phyloP scores from a whole-genome alignment of 2,329 filamentous ascomycete genomes.

The Chaetoscypha palmicola region DNA sequence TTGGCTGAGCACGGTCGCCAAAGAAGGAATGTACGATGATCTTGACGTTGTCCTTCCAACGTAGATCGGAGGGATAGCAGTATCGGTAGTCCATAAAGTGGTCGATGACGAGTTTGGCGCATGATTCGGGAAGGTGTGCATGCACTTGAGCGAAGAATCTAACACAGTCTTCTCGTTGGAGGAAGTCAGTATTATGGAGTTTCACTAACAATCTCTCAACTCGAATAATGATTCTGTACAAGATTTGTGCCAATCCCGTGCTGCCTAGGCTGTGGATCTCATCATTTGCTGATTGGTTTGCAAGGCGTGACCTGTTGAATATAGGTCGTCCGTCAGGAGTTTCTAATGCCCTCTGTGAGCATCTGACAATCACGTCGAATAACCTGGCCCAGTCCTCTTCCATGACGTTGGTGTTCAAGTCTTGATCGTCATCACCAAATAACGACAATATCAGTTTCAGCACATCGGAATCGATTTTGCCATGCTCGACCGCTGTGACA shows the following conservation, averaged over 20 bases:
- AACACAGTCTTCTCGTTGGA: conserved; percentile 61
- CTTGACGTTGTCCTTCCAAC: conserved; percentile 59
- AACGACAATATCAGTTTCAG: conserved; percentile 42
- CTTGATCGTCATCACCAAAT: conserved; percentile 45
- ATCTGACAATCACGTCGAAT: conserved; percentile 52
- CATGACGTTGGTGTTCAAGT: conserved; percentile 48
- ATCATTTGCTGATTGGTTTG: conserved; percentile 20
- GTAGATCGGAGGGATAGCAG: conserved; percentile 62
- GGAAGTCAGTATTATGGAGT: conserved; percentile 42
- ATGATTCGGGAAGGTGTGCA: conserved; percentile 55
- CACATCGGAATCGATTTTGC: conserved; percentile 29
- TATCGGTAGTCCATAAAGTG: conserved; percentile 63
- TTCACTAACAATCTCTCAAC: conserved; percentile 32
- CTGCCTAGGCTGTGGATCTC: conserved; percentile 17
- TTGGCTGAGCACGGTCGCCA: conserved; percentile 51
- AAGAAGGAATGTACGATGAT: conserved; percentile 58
- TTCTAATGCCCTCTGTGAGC: conserved; percentile 33
- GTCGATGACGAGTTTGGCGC: conserved; percentile 56
- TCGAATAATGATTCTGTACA: conserved; percentile 27
- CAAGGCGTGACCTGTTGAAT: conserved; percentile 16
- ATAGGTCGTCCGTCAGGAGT: conserved; percentile 25
- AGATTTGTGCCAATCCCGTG: conserved; percentile 24
- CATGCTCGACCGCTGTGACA: conserved; percentile 34
- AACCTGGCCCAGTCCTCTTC: conserved; percentile 61
- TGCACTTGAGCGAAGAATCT: conserved; percentile 59